Conservation (phyloP, 495 filamentous ascomycete genomes). For the Mytilinidion resinicola region DNA sequence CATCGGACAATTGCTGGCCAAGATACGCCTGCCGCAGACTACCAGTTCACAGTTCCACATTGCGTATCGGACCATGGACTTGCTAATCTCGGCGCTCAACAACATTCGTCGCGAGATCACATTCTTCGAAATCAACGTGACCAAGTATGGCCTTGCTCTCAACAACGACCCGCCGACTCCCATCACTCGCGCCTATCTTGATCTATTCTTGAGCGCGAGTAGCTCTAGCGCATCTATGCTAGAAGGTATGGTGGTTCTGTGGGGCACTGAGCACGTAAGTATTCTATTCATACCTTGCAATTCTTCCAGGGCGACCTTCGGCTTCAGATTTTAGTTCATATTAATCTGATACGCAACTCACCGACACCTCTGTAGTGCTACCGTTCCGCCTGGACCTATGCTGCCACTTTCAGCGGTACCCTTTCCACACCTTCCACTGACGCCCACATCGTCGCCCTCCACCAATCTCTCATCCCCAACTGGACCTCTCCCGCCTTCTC, state of each 20-base stretch:
- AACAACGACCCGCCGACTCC: conserved; percentile 40
- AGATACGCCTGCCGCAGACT: conserved; percentile 50
- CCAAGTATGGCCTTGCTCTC: conserved; percentile 54
- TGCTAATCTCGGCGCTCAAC: conserved; percentile 57
- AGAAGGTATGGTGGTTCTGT: conserved; percentile 64
- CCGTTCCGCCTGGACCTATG: conserved; percentile 37
- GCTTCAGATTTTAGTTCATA: neutral
- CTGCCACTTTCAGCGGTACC: conserved; percentile 29
- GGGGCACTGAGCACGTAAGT: conserved; percentile 60
- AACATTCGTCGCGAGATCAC: conserved; percentile 61
- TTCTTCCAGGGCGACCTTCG: neutral
- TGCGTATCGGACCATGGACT: conserved; percentile 46
- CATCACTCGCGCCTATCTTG: conserved; percentile 47
- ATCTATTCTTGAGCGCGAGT: conserved; percentile 49
- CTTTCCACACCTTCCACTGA: conserved; percentile 26
- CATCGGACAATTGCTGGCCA: conserved; percentile 58
- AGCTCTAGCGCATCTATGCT: conserved; percentile 45
- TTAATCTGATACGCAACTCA: neutral
- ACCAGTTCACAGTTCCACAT: conserved; percentile 35
- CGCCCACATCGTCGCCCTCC: conserved; percentile 36
- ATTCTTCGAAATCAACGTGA: conserved; percentile 61
- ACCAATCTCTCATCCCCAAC: conserved; percentile 41
- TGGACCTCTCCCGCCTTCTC: conserved; percentile 39
- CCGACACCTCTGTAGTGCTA: conserved; percentile 29
- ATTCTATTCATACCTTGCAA: neutral